Conservation (phyloP, 148 eudicot genomes). For the Camellia granthamiana region DNA sequence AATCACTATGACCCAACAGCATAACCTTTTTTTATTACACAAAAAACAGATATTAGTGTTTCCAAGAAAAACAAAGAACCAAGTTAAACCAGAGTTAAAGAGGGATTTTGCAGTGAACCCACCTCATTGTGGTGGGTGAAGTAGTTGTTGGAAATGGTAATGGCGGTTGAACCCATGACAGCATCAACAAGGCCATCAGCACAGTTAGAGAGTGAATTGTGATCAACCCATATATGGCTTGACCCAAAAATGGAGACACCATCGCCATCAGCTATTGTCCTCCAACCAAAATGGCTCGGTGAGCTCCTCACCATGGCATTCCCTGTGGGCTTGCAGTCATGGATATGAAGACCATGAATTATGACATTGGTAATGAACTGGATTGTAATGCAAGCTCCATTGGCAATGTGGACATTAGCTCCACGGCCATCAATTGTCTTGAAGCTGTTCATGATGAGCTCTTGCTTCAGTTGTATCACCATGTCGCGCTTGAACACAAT, state of each 20-base stretch:
- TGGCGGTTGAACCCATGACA: conserved; percentile 88
- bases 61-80: not conserved
- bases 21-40: conserved; percentile 49
- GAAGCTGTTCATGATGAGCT: conserved; percentile 90
- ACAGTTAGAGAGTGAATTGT: conserved; percentile 75
- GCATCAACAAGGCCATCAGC: conserved; percentile 94
- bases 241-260: conserved; percentile 77
- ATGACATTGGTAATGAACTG: conserved; percentile 79
- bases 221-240: conserved; percentile 88
- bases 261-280: conserved; percentile 94
- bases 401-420: conserved; percentile 71
- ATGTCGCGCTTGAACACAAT: conserved; percentile 77
- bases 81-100: not conserved
- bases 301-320: conserved; percentile 92
- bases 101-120: not conserved
- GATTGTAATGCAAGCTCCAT: conserved; percentile 76
- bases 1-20: conserved; percentile 85
- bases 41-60: not conserved
- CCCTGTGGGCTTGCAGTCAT: conserved; percentile 82
- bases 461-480: conserved; percentile 74
- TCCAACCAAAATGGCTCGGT: conserved; percentile 73
- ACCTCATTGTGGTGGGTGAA: conserved; percentile 94
- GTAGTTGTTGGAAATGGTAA: conserved; percentile 85
- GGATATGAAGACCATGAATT: conserved; percentile 79
- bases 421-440: conserved; percentile 92